A percentile compares a stretch with the other conserved stretches of the same genome.
Conservation (phyloP, 768 basidiomycete genomes). For the Trametes gibbosa region DNA sequence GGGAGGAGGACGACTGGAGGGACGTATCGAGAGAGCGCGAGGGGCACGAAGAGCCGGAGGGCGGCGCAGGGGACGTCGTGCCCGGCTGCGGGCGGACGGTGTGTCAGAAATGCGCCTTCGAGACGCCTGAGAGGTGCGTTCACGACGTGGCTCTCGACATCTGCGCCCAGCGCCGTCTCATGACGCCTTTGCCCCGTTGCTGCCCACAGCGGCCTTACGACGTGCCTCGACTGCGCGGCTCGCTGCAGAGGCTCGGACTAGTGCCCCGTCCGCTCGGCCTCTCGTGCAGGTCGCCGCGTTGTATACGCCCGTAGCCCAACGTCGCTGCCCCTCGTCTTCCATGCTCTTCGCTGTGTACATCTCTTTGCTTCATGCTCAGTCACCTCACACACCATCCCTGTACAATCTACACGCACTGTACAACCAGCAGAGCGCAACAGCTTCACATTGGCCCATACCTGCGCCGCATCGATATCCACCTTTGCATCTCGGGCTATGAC, state of each 20-base stretch:
- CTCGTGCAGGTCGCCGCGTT: not conserved
- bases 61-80: conserved; percentile 18
- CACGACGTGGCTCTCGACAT: not conserved
- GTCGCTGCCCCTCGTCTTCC: not conserved
- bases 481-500: too few relatives aligned
- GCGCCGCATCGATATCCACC: too few relatives aligned
- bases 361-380: too few relatives aligned
- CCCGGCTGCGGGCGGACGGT: conserved; percentile 36
- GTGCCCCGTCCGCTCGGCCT: not conserved
- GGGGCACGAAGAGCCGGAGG: not conserved
- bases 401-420: not conserved
- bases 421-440: too few relatives aligned
- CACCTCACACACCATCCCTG: not conserved
- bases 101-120: conserved; percentile 36
- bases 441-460: too few relatives aligned
- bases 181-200: too few relatives aligned
- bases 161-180: not conserved
- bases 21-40: not conserved
- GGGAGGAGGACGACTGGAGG: conserved; percentile 17
- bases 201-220: conserved; percentile 2
- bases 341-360: not conserved
- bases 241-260: not conserved
- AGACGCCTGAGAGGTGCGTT: conserved; percentile 35
- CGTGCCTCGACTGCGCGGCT: conserved; percentile 5
- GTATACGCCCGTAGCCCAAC: not conserved